A percentile compares a stretch with the other conserved stretches of the same genome.
These are phyloP conservation scores for Porpolomopsis calyptriformis DNA, from an alignment of 768 basidiomycete species.

Conservation along the genomic window DNA sequence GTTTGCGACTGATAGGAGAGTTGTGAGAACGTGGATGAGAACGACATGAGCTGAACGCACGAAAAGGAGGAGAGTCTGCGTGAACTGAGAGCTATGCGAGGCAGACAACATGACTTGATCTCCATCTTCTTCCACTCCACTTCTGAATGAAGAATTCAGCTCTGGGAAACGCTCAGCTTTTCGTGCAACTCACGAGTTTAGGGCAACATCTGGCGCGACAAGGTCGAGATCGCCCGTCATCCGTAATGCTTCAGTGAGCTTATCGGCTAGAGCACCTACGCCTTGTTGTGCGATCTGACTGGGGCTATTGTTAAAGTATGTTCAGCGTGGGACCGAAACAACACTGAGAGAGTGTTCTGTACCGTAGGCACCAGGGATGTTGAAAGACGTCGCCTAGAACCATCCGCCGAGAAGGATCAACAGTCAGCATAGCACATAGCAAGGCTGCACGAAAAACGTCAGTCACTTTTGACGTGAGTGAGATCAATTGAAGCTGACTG, in stretches of 20 bases:
- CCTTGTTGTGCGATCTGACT: conserved; percentile 56
- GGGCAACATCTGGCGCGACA: conserved; percentile 43
- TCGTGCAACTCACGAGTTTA: conserved; percentile 20
- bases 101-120: conserved; percentile 52
- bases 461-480: not conserved
- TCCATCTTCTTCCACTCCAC: conserved; percentile 40
- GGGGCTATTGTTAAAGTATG: conserved; percentile 31
- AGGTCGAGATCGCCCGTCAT: conserved; percentile 66
- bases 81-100: conserved; percentile 59
- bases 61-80: conserved; percentile 71
- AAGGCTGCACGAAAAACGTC: conserved; percentile 40
- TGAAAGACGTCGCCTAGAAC: conserved; percentile 38
- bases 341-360: conserved; percentile 5
- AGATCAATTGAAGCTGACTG: conserved; percentile 17
- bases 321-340: not conserved
- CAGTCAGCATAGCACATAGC: conserved; percentile 59
- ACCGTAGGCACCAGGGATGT: conserved; percentile 75
- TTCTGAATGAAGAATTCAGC: conserved; percentile 10
- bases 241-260: conserved; percentile 58
- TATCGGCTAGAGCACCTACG: conserved; percentile 48
- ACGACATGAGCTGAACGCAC: conserved; percentile 26
- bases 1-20: conserved; percentile 58
- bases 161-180: too few species aligned
- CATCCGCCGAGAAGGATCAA: conserved; percentile 60
- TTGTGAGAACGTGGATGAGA: not conserved